Base-by-base conservation (phyloP, 2,329 filamentous ascomycete species). In the Ilyonectria sp. region DNA sequence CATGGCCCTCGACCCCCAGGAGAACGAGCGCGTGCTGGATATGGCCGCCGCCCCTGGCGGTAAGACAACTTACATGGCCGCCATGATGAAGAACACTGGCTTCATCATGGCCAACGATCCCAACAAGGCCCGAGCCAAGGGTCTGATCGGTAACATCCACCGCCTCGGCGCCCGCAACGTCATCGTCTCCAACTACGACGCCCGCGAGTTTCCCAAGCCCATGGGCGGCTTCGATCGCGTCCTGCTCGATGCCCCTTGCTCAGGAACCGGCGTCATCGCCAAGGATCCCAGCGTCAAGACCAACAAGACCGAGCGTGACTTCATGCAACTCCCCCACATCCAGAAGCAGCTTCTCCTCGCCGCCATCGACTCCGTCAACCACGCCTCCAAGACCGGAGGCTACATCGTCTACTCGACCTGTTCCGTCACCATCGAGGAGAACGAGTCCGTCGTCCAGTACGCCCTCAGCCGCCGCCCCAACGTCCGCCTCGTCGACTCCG, bases 241-340 rank as follows among this genome's bases (percentile, higher is more conserved):
- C 6, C 85, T 98, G 52, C 92, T 98, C 65, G 95, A 99, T 83
- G 95, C 94, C 1, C 96, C 96, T 5, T 98, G 96, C 84, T 97
- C 95, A 3, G 95, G 96, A 74, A 99, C 96, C 1, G 96, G 96
- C 76, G 96, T 99, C 78, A 99, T 99, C 73, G 93, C 94, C 70
- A 99, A 99, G 85, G 96, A 99, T 82, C 90, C 95, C 35, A 94
- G 92, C 71, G 94, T 99, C 74, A 99, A 99, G 88, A 98, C 95
- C 26, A 98, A 98, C 86, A 98, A 98, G 87, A 97, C 93, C 11
- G 94, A 97, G 79, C 92, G 92, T 72, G 96, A 99, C 81, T 99
- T 99, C 85, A 89, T 98, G 81, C 90, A 92, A 77, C 89, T 99
- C 59, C 95, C 96, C 0, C 96, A 99, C 82, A 89, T 94, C 67